Percentiles rank a stretch among this genome's conserved stretches.
phyloP scores from a whole-genome alignment of 371 early-diverging fungal species.

The Lichtheimia corymbifera region DNA sequence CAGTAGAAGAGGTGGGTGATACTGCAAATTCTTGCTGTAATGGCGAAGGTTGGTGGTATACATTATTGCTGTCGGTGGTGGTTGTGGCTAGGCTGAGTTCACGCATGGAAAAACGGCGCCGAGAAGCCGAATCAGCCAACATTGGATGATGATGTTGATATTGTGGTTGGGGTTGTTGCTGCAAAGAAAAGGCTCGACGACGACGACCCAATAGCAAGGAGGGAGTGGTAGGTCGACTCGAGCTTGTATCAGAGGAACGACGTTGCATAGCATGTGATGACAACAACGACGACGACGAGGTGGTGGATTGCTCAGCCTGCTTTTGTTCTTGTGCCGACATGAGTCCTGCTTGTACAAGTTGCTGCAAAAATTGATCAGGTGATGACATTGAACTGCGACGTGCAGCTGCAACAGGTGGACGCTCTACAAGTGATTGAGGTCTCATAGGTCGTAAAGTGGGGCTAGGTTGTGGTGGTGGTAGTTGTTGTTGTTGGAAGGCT shows the following conservation, averaged over 20 bases:
- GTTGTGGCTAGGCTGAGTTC: constrained; percentile 16
- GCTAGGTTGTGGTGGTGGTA: constrained; percentile 1
- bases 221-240: neutral
- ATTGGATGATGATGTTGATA: neutral
- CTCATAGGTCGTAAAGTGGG: constrained; percentile 12
- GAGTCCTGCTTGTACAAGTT: constrained; percentile 24
- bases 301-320: constrained; percentile 8
- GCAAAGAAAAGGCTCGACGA: constrained; percentile 42
- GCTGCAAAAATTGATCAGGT: constrained; percentile 44
- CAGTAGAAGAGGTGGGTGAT: constrained; percentile 5
- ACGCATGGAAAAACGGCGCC: constrained; percentile 23
- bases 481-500: too few relatives aligned
- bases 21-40: constrained; percentile 22
- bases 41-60: constrained; percentile 21
- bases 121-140: neutral
- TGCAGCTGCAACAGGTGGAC: constrained; percentile 28
- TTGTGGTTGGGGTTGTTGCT: constrained; percentile 24
- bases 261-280: constrained; percentile 21
- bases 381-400: constrained; percentile 43
- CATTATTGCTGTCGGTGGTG: neutral
- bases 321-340: constrained; percentile 2
- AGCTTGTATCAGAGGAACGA: constrained; percentile 39
- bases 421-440: constrained; percentile 20
- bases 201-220: constrained; percentile 11
- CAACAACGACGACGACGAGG: constrained; percentile 12